Conservation (phyloP, 352 stramenopile species). For the Plasmopara muralis region DNA sequence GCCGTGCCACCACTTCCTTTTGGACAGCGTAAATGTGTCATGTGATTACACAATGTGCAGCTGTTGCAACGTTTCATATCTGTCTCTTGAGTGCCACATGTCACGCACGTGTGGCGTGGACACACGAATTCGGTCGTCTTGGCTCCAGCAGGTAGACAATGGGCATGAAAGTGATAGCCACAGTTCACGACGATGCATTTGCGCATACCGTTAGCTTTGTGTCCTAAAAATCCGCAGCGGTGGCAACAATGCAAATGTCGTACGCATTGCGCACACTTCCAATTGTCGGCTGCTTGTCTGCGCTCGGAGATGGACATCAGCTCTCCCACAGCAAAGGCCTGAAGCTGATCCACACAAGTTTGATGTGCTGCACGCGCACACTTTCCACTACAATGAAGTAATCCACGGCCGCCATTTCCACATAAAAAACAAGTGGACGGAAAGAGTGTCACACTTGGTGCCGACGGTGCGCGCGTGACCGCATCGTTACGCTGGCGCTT, state of each 20-base stretch:
- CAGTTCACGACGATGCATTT: conserved; percentile 49
- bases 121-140: conserved; percentile 35
- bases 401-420: conserved; percentile 33
- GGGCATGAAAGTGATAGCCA: conserved; percentile 52
- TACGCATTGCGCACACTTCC: conserved; percentile 63
- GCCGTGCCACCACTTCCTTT: conserved; percentile 7
- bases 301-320: conserved; percentile 19
- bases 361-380: conserved; percentile 60
- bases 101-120: conserved; percentile 47
- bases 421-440: conserved; percentile 56
- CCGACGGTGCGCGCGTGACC: not conserved
- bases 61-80: conserved; percentile 45
- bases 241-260: conserved; percentile 51
- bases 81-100: conserved; percentile 39
- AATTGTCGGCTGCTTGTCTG: conserved; percentile 31
- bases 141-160: conserved; percentile 21
- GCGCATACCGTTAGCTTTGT: conserved; percentile 42
- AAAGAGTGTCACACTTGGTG: conserved; percentile 37
- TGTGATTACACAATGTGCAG: conserved; percentile 46
- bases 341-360: conserved; percentile 51
- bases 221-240: conserved; percentile 65
- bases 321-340: conserved; percentile 15
- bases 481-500: conserved; percentile 28
- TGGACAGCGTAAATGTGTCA: conserved; percentile 44
- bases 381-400: conserved; percentile 48